Percentiles rank a stretch among this genome's conserved stretches.
Evolutionary conservation across 1,284 basidiomycete species (phyloP).

Genomic region (Stereum hirsutum): DNA sequence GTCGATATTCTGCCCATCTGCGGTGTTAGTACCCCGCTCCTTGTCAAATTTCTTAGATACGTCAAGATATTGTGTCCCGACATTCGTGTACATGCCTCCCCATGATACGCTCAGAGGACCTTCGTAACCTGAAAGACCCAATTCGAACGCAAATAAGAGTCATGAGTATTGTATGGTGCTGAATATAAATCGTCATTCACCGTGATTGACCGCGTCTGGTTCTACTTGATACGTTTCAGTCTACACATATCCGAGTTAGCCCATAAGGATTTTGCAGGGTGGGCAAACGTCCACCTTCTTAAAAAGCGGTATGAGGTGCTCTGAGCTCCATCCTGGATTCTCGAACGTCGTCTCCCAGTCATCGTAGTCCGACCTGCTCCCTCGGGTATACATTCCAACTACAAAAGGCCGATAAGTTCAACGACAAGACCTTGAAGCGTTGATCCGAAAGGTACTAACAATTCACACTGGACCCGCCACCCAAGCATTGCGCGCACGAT

Average conservation of each 20-base stretch:
- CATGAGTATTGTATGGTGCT: no score
- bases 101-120: constrained; percentile 46
- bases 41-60: constrained; percentile 36
- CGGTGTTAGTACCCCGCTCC: constrained; percentile 17
- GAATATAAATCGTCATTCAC: no score
- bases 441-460: constrained; percentile 22
- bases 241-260: constrained; percentile 17
- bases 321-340: constrained; percentile 46
- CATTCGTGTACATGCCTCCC: constrained; percentile 24
- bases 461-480: constrained; percentile 45
- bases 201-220: constrained; percentile 30
- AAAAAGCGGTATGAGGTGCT: constrained; percentile 38
- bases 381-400: constrained; percentile 47
- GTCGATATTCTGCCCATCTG: no score
- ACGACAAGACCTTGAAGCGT: background rate
- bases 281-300: constrained; percentile 30
- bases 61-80: constrained; percentile 35
- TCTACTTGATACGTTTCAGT: constrained; percentile 38
- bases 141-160: no score
- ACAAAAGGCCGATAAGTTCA: no score
- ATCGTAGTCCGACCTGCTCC: constrained; percentile 45
- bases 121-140: no score
- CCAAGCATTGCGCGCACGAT: constrained; percentile 32
- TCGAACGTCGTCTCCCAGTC: constrained; percentile 37
- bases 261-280: background rate